Evolutionary conservation across 2,329 filamentous ascomycete species (phyloP).

Genomic region (Pseudogymnoascus sp.): DNA sequence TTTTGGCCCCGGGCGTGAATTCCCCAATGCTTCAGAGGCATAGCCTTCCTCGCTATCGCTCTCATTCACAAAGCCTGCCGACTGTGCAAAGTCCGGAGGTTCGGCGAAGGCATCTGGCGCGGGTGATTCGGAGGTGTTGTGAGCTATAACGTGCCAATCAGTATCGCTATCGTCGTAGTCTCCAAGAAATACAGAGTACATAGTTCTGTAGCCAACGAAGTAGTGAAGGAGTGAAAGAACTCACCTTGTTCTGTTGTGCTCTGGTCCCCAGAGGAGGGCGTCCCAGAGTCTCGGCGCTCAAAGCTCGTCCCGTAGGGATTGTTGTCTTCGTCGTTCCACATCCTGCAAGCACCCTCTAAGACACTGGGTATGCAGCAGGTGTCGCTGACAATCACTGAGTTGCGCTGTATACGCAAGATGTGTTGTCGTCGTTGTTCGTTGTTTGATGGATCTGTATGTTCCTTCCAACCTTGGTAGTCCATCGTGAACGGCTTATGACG

Average conservation of each 20-base stretch:
- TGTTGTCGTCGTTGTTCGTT: neutral
- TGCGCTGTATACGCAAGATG: neutral
- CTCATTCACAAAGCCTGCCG: conserved; percentile 24
- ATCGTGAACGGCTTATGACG: neutral
- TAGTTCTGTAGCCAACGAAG: conserved; percentile 26
- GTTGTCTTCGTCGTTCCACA: conserved; percentile 99
- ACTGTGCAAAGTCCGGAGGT: conserved; percentile 14
- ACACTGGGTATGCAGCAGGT: neutral
- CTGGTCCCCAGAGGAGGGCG: conserved; percentile 59
- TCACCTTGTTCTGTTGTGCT: conserved; percentile 52
- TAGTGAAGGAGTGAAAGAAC: conserved; percentile 26
- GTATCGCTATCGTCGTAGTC: conserved; percentile 30
- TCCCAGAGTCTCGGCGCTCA: conserved; percentile 74
- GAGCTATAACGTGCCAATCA: conserved; percentile 43
- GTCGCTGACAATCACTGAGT: neutral
- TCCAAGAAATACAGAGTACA: conserved; percentile 33
- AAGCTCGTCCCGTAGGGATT: conserved; percentile 92
- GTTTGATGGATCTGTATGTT: conserved; percentile 1
- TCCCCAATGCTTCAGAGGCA: conserved; percentile 32
- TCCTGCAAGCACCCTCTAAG: conserved; percentile 36
- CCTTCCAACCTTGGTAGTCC: conserved; percentile 4
- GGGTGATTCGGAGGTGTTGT: conserved; percentile 59
- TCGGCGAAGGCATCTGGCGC: conserved; percentile 57
- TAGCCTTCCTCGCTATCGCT: conserved; percentile 43
- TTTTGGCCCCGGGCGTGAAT: conserved; percentile 52